These are phyloP conservation scores for Komagataella mondaviorum DNA, from an alignment of 805 yeast genomes.

Conservation along the genomic window DNA sequence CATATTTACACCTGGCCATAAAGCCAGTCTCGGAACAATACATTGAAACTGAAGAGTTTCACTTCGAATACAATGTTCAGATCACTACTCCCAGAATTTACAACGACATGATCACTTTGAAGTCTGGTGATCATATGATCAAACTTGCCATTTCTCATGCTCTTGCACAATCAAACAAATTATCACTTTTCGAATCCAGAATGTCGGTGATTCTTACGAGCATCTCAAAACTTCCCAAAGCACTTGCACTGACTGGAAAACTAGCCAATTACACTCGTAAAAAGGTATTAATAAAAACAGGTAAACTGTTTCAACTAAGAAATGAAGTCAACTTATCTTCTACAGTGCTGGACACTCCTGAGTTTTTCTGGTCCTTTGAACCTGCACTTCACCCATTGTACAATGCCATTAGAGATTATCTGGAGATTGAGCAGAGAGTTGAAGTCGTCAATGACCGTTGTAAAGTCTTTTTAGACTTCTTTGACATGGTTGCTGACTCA, in stretches of 20 bases:
- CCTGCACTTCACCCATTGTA: constrained; percentile 93
- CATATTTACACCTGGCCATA: constrained; percentile 31
- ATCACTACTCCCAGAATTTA: constrained; percentile 52
- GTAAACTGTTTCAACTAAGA: constrained; percentile 76
- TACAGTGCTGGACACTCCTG: constrained; percentile 88
- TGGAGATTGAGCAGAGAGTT: constrained; percentile 91
- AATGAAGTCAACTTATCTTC: constrained; percentile 91
- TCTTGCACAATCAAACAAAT: constrained; percentile 89
- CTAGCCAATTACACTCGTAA: constrained; percentile 68
- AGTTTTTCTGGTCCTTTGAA: constrained; percentile 90
- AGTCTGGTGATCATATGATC: constrained; percentile 85
- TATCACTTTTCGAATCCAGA: constrained; percentile 82
- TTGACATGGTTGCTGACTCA: constrained; percentile 86
- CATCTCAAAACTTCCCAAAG: constrained; percentile 80
- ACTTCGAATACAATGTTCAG: constrained; percentile 46
- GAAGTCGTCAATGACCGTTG: constrained; percentile 90
- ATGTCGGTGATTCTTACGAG: constrained; percentile 75
- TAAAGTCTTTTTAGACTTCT: constrained; percentile 84
- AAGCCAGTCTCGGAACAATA: constrained; percentile 78
- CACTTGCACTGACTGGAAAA: constrained; percentile 81
- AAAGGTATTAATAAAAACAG: constrained; percentile 78
- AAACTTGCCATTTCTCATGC: constrained; percentile 93
- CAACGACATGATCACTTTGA: constrained; percentile 85
- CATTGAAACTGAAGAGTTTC: constrained; percentile 84
- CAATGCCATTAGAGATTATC: constrained; percentile 76